A percentile compares a stretch with the other conserved stretches of the same genome.
These are phyloP conservation scores for Orbilia blumenaviensis DNA, from an alignment of 2,329 filamentous ascomycete species.

Conservation along the genomic window DNA sequence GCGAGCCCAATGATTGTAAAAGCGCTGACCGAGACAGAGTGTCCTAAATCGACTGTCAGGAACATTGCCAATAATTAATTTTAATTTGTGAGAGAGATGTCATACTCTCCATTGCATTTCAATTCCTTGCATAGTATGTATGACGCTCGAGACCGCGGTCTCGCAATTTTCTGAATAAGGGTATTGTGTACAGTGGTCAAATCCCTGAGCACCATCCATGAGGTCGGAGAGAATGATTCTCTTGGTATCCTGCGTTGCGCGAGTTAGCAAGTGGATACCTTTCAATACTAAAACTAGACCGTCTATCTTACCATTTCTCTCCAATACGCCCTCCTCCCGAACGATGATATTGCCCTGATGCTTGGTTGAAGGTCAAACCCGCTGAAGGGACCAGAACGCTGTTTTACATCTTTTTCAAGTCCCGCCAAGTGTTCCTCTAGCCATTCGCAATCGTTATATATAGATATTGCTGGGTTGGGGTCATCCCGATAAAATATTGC, in stretches of 20 bases:
- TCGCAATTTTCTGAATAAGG: slow-evolving; percentile 59
- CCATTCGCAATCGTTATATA: slow-evolving; percentile 75
- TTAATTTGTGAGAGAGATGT: background rate
- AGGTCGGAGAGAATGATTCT: slow-evolving; percentile 54
- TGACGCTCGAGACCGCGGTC: slow-evolving; percentile 68
- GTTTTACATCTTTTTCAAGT: slow-evolving; percentile 36
- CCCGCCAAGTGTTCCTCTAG: slow-evolving; percentile 66
- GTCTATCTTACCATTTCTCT: slow-evolving; percentile 52
- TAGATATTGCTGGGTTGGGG: slow-evolving; percentile 71
- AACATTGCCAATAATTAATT: background rate
- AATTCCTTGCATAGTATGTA: slow-evolving; percentile 67
- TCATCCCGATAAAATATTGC: slow-evolving; percentile 75
- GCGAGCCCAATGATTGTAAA: slow-evolving; percentile 56
- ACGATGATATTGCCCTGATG: slow-evolving; percentile 49
- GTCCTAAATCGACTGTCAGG: slow-evolving; percentile 15
- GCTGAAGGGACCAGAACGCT: slow-evolving; percentile 3
- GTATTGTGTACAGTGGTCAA: slow-evolving; percentile 56
- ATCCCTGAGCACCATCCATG: slow-evolving; percentile 57
- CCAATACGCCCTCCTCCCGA: slow-evolving; percentile 55
- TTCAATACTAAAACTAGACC: no score
- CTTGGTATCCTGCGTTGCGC: slow-evolving; percentile 51
- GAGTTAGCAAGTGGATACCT: no score
- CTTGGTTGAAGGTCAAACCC: slow-evolving; percentile 38
- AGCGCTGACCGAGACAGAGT: slow-evolving; percentile 55
- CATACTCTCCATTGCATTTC: slow-evolving; percentile 53